Percentiles rank a stretch among this genome's conserved stretches.
Conservation (phyloP, 345 rosid species). For the Citrus inodora region DNA sequence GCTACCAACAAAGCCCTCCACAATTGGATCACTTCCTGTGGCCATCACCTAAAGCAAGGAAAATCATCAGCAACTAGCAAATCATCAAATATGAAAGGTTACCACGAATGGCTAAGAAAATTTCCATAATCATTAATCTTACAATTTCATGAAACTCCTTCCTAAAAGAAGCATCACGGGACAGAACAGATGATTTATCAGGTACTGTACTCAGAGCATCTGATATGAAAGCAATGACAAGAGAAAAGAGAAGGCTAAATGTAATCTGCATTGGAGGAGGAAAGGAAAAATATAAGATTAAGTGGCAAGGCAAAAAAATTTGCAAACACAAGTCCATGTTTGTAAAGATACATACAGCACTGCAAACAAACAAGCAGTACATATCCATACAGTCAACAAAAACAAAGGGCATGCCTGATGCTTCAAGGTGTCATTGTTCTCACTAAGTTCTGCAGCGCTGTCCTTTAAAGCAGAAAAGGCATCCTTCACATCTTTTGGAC, state of each 20-base stretch:
- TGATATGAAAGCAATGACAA: constrained; percentile 77
- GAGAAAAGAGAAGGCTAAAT: constrained; percentile 74
- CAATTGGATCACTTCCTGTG: constrained; percentile 45
- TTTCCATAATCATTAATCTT: constrained; percentile 33
- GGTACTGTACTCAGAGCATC: constrained; percentile 84
- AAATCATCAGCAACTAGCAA: constrained; percentile 22
- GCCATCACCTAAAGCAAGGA: constrained; percentile 67
- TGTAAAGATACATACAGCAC: background rate
- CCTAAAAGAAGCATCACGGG: constrained; percentile 75
- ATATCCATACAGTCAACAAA: constrained; percentile 12
- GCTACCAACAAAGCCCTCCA: constrained; percentile 75
- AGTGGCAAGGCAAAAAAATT: background rate
- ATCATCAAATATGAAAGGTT: constrained; percentile 10
- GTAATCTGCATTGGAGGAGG: constrained; percentile 57
- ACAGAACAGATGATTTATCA: constrained; percentile 71
- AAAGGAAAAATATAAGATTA: background rate
- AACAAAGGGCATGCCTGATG: constrained; percentile 59
- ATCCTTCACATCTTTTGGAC: constrained; percentile 74
- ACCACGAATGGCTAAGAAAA: constrained; percentile 12
- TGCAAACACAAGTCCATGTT: background rate
- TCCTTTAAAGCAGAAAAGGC: constrained; percentile 65
- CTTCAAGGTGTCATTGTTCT: constrained; percentile 47
- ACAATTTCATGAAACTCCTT: constrained; percentile 87
- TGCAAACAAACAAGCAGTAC: constrained; percentile 10
- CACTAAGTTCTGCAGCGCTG: constrained; percentile 54